Evolutionary conservation across 208 protist species (phyloP).

Genomic region (Jaenimonas drosophilae): DNA sequence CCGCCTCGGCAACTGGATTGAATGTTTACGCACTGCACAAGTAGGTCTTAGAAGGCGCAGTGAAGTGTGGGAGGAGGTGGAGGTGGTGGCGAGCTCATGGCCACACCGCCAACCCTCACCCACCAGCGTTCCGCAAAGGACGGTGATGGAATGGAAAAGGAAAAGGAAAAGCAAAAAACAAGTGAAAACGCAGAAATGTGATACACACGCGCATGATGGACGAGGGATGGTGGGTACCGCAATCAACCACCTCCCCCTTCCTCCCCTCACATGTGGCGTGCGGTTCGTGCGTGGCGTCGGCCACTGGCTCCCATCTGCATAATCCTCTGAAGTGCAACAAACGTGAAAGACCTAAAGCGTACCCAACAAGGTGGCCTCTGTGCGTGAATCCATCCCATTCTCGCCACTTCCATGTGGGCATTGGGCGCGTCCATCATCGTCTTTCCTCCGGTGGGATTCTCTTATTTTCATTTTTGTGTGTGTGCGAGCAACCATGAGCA

Average conservation of each 20-base stretch:
- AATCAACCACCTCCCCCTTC: neutral
- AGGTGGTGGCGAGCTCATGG: neutral
- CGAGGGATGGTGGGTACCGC: neutral
- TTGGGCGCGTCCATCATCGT: too few relatives aligned
- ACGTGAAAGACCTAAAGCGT: too few relatives aligned
- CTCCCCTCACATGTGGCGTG: neutral
- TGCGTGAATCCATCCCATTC: too few relatives aligned
- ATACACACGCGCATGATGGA: neutral
- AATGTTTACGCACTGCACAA: conserved; percentile 14
- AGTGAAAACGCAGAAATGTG: conserved; percentile 2
- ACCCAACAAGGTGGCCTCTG: too few relatives aligned
- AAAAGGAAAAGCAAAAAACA: conserved; percentile 1
- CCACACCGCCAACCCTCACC: neutral
- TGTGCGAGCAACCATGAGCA: too few relatives aligned
- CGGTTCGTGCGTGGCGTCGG: neutral
- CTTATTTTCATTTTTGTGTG: too few relatives aligned
- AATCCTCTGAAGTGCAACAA: too few relatives aligned
- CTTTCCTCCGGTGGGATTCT: too few relatives aligned
- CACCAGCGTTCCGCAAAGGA: neutral
- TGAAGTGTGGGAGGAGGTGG: too few relatives aligned
- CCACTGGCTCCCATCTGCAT: neutral
- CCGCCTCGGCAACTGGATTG: conserved; percentile 14
- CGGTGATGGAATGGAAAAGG: neutral
- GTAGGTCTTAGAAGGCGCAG: too few relatives aligned
- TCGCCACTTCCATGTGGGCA: too few relatives aligned